A percentile compares a stretch with the other conserved stretches of the same genome.
These are phyloP conservation scores for Pleurotus eryngii DNA, from an alignment of 768 basidiomycete species.

Conservation along the genomic window DNA sequence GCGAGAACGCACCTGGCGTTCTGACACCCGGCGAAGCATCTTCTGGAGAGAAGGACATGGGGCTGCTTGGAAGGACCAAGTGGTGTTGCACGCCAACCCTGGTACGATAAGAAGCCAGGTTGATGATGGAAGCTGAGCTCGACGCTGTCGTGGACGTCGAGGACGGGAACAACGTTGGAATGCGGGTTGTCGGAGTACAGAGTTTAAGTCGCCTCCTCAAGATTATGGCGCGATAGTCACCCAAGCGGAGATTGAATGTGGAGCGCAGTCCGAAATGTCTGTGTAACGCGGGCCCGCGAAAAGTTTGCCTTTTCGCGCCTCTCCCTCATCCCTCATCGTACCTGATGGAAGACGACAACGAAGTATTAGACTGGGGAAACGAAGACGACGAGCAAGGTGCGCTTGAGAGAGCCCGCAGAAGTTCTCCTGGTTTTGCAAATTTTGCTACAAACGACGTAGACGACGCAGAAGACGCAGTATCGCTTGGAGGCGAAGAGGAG, in stretches of 20 bases:
- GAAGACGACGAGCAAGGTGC: slow-evolving; percentile 38
- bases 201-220: neutral
- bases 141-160: neutral
- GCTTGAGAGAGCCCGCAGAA: slow-evolving; percentile 1
- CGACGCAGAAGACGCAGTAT: slow-evolving; percentile 57
- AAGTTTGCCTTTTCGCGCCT: neutral
- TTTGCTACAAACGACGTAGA: slow-evolving; percentile 40
- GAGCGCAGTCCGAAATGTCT: neutral
- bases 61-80: slow-evolving; percentile 7
- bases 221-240: too few species aligned
- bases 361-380: slow-evolving; percentile 67
- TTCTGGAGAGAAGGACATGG: slow-evolving; percentile 32
- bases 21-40: slow-evolving; percentile 32
- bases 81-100: slow-evolving; percentile 6
- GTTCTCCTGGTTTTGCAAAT: slow-evolving; percentile 12
- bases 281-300: slow-evolving; percentile 12
- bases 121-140: neutral
- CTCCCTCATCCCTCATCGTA: slow-evolving; percentile 13
- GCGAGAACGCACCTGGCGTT: slow-evolving; percentile 35
- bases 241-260: too few species aligned
- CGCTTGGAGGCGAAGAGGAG: slow-evolving; percentile 71
- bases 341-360: slow-evolving; percentile 62
- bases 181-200: neutral
- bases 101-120: slow-evolving; percentile 20
- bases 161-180: too few species aligned